These are phyloP conservation scores for Trichosanthes cucumerina DNA, from an alignment of 306 rosid species.

Conservation along the genomic window DNA sequence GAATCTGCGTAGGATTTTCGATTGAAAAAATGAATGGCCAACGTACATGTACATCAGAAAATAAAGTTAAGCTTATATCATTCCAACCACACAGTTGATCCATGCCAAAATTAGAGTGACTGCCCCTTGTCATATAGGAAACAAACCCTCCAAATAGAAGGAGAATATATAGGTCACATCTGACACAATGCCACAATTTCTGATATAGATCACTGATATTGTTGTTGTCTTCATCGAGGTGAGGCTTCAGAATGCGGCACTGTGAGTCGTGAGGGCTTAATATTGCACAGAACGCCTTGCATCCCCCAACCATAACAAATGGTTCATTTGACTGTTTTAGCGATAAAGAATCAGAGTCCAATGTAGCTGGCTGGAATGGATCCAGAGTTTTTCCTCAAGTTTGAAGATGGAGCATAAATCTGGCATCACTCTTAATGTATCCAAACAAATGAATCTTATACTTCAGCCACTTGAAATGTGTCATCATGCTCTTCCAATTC, in stretches of 20 bases:
- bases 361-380: not conserved
- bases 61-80: not conserved
- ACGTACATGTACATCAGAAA: not conserved
- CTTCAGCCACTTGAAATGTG: not conserved
- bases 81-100: not conserved
- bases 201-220: not conserved
- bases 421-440: not conserved
- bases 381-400: not conserved
- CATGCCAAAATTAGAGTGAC: not conserved
- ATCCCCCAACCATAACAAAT: not conserved
- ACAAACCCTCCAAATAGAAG: not conserved
- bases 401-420: not conserved
- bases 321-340: not conserved
- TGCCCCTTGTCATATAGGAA: not conserved
- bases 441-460: not conserved
- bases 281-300: not conserved
- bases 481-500: conserved; percentile 2
- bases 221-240: not conserved
- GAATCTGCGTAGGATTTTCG: not conserved
- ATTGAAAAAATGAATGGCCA: not conserved
- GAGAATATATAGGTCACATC: not conserved
- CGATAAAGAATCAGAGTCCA: not conserved
- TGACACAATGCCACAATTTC: not conserved
- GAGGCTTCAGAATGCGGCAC: not conserved
- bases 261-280: not conserved